These are phyloP conservation scores for Talaromyces rugulosus DNA, from an alignment of 2,329 filamentous ascomycete species.

Conservation along the genomic window DNA sequence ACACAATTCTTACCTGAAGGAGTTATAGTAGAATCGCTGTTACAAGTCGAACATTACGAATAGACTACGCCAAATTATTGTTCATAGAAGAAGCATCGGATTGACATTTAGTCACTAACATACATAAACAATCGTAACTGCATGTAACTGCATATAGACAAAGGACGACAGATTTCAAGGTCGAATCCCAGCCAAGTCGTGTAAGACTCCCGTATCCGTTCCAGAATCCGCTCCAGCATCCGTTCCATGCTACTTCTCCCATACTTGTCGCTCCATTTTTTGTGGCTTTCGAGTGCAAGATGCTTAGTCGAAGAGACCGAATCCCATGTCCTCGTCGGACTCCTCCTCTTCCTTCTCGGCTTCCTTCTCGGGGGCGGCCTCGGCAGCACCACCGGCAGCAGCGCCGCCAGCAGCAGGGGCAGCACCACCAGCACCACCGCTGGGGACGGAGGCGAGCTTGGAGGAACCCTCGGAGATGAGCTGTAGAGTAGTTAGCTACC, in stretches of 20 bases:
- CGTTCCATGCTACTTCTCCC: constrained; percentile 52
- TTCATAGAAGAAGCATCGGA: neutral
- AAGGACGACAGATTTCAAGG: constrained; percentile 16
- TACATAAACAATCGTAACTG: constrained; percentile 32
- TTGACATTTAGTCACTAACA: constrained; percentile 18
- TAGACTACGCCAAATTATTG: neutral
- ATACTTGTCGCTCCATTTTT: constrained; percentile 41
- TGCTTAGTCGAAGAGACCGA: constrained; percentile 63
- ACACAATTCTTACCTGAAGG: neutral
- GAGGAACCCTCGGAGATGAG: constrained; percentile 82
- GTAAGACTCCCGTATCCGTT: constrained; percentile 18
- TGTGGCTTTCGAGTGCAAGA: constrained; percentile 9
- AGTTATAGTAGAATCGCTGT: neutral
- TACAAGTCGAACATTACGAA: neutral
- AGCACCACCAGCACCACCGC: constrained; percentile 67
- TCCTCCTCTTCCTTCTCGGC: constrained; percentile 78
- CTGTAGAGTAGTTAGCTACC: constrained; percentile 44
- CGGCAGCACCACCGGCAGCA: constrained; percentile 61
- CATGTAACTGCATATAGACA: constrained; percentile 24
- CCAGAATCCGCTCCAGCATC: constrained; percentile 16
- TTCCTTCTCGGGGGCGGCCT: constrained; percentile 61
- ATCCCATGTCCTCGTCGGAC: constrained; percentile 71
- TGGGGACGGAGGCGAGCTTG: constrained; percentile 98
- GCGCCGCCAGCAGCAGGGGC: constrained; percentile 64
- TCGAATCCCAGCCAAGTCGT: constrained; percentile 18